These are phyloP conservation scores for Cladobotryum protrusum DNA, from an alignment of 2,329 filamentous ascomycete genomes.

Conservation along the genomic window DNA sequence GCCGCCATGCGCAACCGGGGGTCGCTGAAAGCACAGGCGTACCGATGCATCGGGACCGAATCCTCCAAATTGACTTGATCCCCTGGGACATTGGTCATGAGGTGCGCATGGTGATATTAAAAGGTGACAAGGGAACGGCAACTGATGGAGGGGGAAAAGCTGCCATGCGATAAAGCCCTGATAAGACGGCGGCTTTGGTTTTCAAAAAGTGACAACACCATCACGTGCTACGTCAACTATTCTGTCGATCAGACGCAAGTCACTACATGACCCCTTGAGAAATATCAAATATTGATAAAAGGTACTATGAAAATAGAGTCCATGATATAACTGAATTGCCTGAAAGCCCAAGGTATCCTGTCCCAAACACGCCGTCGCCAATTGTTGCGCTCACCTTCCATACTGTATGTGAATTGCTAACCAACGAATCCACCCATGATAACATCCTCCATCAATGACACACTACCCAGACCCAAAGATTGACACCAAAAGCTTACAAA, in stretches of 20 bases:
- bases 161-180: constrained; percentile 7
- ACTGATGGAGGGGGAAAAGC: not conserved
- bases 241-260: not conserved
- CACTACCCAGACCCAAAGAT: no score
- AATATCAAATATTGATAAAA: not conserved
- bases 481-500: no score
- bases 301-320: not conserved
- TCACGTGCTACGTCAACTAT: constrained; percentile 11
- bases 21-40: constrained; percentile 17
- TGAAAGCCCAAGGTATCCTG: not conserved
- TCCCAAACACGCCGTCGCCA: not conserved
- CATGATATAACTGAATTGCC: not conserved
- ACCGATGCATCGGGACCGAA: constrained; percentile 29
- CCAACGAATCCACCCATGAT: not conserved
- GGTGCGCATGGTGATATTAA: constrained; percentile 25
- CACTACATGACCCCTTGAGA: not conserved
- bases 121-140: not conserved
- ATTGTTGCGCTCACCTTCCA: constrained; percentile 1
- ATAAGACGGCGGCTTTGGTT: not conserved
- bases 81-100: constrained; percentile 42
- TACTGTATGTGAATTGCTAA: not conserved
- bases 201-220: not conserved
- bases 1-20: constrained; percentile 13
- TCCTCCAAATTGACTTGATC: constrained; percentile 39
- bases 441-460: not conserved